A percentile compares a stretch with the other conserved stretches of the same genome.
Evolutionary conservation across 2,329 filamentous ascomycete species (phyloP).

Genomic region (Alternaria burnsii): DNA sequence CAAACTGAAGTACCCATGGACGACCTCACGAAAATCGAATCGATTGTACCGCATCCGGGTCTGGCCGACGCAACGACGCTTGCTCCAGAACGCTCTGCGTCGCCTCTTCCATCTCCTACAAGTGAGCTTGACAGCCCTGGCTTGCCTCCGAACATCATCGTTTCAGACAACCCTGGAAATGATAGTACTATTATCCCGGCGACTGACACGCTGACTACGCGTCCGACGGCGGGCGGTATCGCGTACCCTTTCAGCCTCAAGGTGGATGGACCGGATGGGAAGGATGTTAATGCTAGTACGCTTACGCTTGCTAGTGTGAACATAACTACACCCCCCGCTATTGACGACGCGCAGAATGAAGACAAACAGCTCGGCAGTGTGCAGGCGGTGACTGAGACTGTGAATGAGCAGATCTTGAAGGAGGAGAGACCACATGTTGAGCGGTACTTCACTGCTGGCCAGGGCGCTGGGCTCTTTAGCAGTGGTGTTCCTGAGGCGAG

Average conservation of each 20-base stretch:
- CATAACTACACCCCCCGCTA: constrained; percentile 30
- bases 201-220: constrained; percentile 64
- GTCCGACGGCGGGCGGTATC: constrained; percentile 73
- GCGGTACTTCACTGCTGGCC: constrained; percentile 63
- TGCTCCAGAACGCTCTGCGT: constrained; percentile 40
- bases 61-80: constrained; percentile 41
- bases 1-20: constrained; percentile 36
- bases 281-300: constrained; percentile 73
- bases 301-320: constrained; percentile 64
- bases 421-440: constrained; percentile 52
- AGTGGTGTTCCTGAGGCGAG: constrained; percentile 16
- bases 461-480: constrained; percentile 29
- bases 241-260: constrained; percentile 77
- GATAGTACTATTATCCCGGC: constrained; percentile 54
- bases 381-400: not conserved
- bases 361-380: constrained; percentile 19
- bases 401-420: constrained; percentile 16
- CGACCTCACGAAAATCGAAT: constrained; percentile 31
- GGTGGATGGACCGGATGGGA: constrained; percentile 51
- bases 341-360: constrained; percentile 25
- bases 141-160: constrained; percentile 25
- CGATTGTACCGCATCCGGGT: constrained; percentile 25
- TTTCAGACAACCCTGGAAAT: constrained; percentile 35
- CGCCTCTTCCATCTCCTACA: constrained; percentile 28
- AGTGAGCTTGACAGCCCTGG: constrained; percentile 4